Conservation (phyloP, 148 eudicot genomes). For the Cornus florida region DNA sequence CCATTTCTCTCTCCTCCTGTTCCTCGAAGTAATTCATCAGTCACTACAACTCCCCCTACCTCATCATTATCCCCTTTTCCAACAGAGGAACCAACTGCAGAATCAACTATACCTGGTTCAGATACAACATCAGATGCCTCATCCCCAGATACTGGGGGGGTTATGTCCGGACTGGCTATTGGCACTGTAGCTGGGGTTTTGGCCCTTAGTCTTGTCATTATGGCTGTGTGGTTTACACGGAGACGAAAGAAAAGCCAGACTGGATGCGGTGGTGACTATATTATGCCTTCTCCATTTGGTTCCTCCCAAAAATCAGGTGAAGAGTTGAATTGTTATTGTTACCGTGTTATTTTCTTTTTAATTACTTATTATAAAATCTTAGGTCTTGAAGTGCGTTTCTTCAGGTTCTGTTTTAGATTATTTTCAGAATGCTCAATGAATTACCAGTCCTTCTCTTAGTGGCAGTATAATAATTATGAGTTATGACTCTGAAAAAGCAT, state of each 20-base stretch:
- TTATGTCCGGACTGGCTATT: constrained; percentile 27
- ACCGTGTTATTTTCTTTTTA: neutral
- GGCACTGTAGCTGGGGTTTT: constrained; percentile 39
- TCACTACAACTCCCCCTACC: constrained; percentile 13
- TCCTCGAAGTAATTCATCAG: constrained; percentile 26
- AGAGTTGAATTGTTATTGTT: neutral
- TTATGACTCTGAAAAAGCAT: neutral
- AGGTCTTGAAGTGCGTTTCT: neutral
- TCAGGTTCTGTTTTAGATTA: neutral
- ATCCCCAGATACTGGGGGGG: constrained; percentile 13
- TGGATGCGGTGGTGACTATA: constrained; percentile 38
- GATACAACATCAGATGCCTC: constrained; percentile 20
- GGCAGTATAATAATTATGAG: neutral
- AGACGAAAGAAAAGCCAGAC: constrained; percentile 56
- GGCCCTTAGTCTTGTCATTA: constrained; percentile 36
- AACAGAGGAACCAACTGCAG: constrained; percentile 41
- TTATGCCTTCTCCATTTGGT: constrained; percentile 54
- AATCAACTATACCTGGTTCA: constrained; percentile 30
- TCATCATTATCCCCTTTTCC: constrained; percentile 25
- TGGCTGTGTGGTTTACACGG: constrained; percentile 47
- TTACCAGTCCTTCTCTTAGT: neutral
- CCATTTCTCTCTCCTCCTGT: constrained; percentile 33
- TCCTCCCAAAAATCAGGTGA: constrained; percentile 80
- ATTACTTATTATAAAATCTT: constrained; percentile 17
- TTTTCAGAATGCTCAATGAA: neutral